phyloP scores from a whole-genome alignment of 2,329 filamentous ascomycete genomes.

The Coleophoma crateriformis region DNA sequence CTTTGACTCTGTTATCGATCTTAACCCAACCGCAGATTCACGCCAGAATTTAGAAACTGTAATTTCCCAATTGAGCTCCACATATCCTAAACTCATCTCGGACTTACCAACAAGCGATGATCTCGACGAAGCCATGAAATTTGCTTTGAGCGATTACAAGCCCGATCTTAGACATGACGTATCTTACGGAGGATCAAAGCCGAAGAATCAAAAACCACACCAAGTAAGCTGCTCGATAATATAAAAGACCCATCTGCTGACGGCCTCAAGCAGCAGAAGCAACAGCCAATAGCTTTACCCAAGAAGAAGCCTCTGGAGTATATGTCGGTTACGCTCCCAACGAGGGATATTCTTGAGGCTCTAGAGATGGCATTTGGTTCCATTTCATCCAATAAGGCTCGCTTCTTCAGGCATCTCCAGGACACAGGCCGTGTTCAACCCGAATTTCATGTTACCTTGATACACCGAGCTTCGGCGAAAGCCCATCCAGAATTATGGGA shows the following conservation, averaged over 20 bases:
- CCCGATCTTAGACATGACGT: slow-evolving; percentile 74
- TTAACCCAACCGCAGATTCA: slow-evolving; percentile 74
- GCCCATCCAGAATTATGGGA: slow-evolving; percentile 69
- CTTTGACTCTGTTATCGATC: slow-evolving; percentile 81
- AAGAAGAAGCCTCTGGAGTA: slow-evolving; percentile 56
- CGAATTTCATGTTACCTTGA: slow-evolving; percentile 91
- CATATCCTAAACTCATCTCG: slow-evolving; percentile 72
- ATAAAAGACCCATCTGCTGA: neutral
- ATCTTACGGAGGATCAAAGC: slow-evolving; percentile 45
- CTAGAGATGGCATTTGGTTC: slow-evolving; percentile 67
- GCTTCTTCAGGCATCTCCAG: slow-evolving; percentile 72
- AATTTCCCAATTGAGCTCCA: slow-evolving; percentile 63
- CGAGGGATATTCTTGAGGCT: slow-evolving; percentile 43
- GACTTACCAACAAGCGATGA: slow-evolving; percentile 66
- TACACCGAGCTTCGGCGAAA: slow-evolving; percentile 65
- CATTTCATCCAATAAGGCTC: slow-evolving; percentile 43
- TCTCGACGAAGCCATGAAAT: slow-evolving; percentile 73
- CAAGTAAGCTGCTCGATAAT: slow-evolving; percentile 9
- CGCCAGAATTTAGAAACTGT: slow-evolving; percentile 80
- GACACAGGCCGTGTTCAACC: slow-evolving; percentile 69
- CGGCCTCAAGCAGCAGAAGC: slow-evolving; percentile 22
- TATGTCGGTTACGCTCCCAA: slow-evolving; percentile 52
- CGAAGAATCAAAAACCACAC: slow-evolving; percentile 33
- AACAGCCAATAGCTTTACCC: slow-evolving; percentile 28
- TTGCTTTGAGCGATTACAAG: slow-evolving; percentile 69